Conservation (phyloP, 306 rosid species). For the Fragaria iinumae region DNA sequence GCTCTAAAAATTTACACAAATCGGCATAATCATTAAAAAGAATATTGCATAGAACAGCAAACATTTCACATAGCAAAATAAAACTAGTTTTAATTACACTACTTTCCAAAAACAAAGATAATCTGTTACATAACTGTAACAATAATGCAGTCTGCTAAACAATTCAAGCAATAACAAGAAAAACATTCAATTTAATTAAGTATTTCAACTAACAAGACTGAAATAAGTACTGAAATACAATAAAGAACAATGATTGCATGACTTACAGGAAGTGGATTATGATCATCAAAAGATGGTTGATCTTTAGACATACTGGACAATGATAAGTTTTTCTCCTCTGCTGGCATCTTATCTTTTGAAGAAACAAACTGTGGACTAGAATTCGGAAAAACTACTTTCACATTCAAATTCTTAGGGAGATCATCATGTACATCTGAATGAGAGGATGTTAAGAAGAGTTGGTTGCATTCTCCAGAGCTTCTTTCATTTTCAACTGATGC, state of each 20-base stretch:
- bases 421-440: slow-evolving; percentile 29
- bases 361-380: slow-evolving; percentile 33
- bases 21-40: too few relatives aligned
- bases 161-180: background rate
- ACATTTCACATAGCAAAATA: background rate
- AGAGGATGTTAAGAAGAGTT: slow-evolving; percentile 1
- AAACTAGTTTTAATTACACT: background rate
- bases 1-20: background rate
- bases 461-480: slow-evolving; percentile 18
- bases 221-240: background rate
- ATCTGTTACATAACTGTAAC: background rate
- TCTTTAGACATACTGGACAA: slow-evolving; percentile 42
- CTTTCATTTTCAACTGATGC: slow-evolving; percentile 24
- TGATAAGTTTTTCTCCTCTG: slow-evolving; percentile 33
- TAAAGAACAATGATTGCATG: background rate
- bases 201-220: background rate
- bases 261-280: slow-evolving; percentile 1
- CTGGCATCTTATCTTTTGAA: slow-evolving; percentile 31
- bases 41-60: background rate
- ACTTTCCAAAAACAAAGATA: background rate
- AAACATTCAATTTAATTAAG: background rate
- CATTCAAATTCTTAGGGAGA: slow-evolving; percentile 38
- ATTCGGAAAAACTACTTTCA: slow-evolving; percentile 35
- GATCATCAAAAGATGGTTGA: slow-evolving; percentile 31
- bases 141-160: background rate